Base-by-base conservation (phyloP, 2,329 filamentous ascomycete genomes). In the Tolypocladium nubicola region DNA sequence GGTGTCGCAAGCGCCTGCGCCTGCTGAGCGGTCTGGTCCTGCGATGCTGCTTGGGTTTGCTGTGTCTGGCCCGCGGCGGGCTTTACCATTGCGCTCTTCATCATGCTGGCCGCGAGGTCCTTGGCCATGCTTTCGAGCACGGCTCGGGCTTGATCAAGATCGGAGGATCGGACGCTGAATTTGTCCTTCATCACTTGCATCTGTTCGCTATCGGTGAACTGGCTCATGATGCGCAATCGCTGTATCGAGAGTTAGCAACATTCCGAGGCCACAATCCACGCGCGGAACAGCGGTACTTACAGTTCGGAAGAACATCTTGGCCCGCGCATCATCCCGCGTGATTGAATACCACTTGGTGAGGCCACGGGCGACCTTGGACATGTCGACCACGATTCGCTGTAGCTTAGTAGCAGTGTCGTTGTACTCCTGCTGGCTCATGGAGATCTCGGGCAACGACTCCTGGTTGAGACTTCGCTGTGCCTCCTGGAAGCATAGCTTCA, bases 91-190 rank as follows among this genome's bases (percentile, higher is more conserved):
- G 58, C 57, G 26, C 64, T 64, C 4, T 63, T 60, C 16, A 63
- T 61, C 41, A 71, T 68, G 60, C 64, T 73, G 6, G 66, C 66
- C 9, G 68, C 66, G 26, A 74, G 59, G 56, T 84, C 81, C 60
- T 75, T 76, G 1, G 73, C 73, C 73, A 85, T 84, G 55, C 72
- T 75, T 61, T 77, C 73, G 11, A 84, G 64, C 67, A 84, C 71
- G 6, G 64, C 67, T 54, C 73, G 71, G 37, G 75, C 74, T 33
- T 76, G 70, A 35, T 83, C 78, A 26, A 85, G 65, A 54, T 86
- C 83, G 4, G 71, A 63, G 0, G 71, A 66, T n/a, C 68, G 71
- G 21, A 86, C 77, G 30, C 79, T 81, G 52, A 86, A 80, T 2
- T 66, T 68, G 8, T 77, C 72, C 60, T 76, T 81, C 13, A 77